Base-by-base conservation (phyloP, 306 rosid genomes). In the Cajanus cajan region DNA sequence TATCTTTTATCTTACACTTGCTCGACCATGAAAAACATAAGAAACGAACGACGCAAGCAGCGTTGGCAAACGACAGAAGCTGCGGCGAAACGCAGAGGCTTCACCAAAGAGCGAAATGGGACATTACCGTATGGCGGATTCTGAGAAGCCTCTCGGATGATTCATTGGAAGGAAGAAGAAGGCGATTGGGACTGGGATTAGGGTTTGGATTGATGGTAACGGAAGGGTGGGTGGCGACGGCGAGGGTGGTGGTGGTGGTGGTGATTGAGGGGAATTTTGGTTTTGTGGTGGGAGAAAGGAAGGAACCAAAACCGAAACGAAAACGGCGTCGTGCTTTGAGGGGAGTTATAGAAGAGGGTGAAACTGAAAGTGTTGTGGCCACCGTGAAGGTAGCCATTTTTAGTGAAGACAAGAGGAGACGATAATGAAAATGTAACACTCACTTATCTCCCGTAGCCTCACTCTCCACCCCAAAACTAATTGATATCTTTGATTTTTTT, bases 41-140 rank as follows among this genome's bases (percentile, higher is more conserved):
- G 52, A 47, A 47, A 15, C 7, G 18, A 47, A 15, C 7, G 18
- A 47, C 52, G 22, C 6, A 50, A 50, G 16, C 40, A 40, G 10
- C 52, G 57, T 15, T 40, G 2, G 22, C 10, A 50, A 24, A 54
- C 50, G 24, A 34, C n/a, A 25, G 45, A 68, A 81, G 33, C 19
- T 7, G 66, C 36, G 48, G 22, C 25, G 14, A 78, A 70, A 36
- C 43, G 55, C 28, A 16, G 10, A 31, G 14, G 25, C 16, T 9
- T 61, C 2, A 4, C 5, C 9, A 4, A 50, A n/a, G 40, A 54
- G 4, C 6, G 16, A 31, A 43, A 68, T 50, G 28, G 44, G 48
- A 37, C 51, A 75, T 71, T 84, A 95, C 99, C 93, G 99, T 85
- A 83, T 95, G 99, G 33, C 99, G 99, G 66, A 95, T 85, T 78